Evolutionary conservation across 176 grass and related monocot species (phyloP).

Genomic region (Bromus sterilis): DNA sequence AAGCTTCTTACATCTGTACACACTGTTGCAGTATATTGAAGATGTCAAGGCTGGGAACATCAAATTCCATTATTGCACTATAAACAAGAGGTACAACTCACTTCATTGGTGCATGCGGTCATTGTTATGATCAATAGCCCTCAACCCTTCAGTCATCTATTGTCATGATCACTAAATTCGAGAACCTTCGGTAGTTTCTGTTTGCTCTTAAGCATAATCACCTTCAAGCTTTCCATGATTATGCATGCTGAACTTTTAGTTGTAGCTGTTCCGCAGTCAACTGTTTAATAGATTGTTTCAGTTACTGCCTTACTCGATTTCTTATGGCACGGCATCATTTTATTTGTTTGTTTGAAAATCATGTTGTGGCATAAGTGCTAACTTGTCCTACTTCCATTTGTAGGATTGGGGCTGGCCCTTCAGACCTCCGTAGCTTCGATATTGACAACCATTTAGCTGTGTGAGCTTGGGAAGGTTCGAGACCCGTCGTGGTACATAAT

Average conservation of each 20-base stretch:
- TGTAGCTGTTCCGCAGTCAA: not conserved
- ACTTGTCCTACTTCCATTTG: constrained; percentile 9
- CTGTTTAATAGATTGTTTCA: not conserved
- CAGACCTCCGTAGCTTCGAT: constrained; percentile 81
- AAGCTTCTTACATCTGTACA: not conserved
- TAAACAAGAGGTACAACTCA: constrained; percentile 75
- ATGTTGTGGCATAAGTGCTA: not conserved
- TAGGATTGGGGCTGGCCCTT: constrained; percentile 75
- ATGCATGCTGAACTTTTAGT: not conserved
- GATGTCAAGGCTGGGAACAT: constrained; percentile 66
- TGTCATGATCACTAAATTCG: not conserved
- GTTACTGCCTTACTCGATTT: not conserved
- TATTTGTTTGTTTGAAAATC: not conserved
- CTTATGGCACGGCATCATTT: not conserved
- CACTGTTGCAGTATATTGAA: constrained; percentile 68
- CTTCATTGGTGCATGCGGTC: not conserved
- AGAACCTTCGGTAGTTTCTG: not conserved
- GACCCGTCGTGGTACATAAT: not conserved
- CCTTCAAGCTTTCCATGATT: not conserved
- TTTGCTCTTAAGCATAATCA: not conserved
- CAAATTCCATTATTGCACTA: constrained; percentile 96
- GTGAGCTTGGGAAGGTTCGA: constrained; percentile 21
- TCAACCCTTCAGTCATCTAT: not conserved
- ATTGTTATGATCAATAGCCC: not conserved
- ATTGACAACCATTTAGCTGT: constrained; percentile 61